These are phyloP conservation scores for Sporobolomyces roseus DNA, from an alignment of 768 basidiomycete species.

Conservation along the genomic window DNA sequence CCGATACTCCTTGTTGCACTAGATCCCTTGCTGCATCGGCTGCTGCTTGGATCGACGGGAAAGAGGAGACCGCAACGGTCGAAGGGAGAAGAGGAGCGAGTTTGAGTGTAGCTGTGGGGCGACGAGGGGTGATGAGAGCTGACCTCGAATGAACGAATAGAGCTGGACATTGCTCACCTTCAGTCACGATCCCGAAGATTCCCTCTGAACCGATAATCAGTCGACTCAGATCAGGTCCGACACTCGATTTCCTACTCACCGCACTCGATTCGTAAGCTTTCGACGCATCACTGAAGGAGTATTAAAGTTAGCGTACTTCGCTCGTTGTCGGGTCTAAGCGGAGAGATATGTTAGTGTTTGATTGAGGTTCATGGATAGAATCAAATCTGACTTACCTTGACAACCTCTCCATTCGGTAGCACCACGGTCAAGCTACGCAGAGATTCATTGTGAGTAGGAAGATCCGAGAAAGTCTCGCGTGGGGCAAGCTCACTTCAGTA, in stretches of 20 bases:
- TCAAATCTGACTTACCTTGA: constrained; percentile 54
- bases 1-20: constrained; percentile 63
- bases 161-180: constrained; percentile 56
- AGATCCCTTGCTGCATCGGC: constrained; percentile 82
- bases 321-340: constrained; percentile 56
- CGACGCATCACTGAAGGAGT: neutral
- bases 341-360: neutral
- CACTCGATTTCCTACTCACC: constrained; percentile 65
- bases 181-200: constrained; percentile 83
- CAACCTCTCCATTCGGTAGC: constrained; percentile 80
- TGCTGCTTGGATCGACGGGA: constrained; percentile 72
- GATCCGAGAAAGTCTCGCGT: neutral
- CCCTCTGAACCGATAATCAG: constrained; percentile 53
- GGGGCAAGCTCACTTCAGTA: constrained; percentile 29
- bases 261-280: neutral
- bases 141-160: too few species aligned
- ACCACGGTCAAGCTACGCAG: constrained; percentile 56
- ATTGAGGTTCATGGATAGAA: neutral
- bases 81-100: constrained; percentile 76
- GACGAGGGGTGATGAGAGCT: too few species aligned
- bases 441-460: neutral
- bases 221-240: constrained; percentile 64
- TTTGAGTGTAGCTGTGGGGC: constrained; percentile 83
- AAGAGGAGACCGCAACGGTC: constrained; percentile 81
- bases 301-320: constrained; percentile 43